Conservation (phyloP, 179 eudicot genomes). For the Spergularia azorica region DNA sequence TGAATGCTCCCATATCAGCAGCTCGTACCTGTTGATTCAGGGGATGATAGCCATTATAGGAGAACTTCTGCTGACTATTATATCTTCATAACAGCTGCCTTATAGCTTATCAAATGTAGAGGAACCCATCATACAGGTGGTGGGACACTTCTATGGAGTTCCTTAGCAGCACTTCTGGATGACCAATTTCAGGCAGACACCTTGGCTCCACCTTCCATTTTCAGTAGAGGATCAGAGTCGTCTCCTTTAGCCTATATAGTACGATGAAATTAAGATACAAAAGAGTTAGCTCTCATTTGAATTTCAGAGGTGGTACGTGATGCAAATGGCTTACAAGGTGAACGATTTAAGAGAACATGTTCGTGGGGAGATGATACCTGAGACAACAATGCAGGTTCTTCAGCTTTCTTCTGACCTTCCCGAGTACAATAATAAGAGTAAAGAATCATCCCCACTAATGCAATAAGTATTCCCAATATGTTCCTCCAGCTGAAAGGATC, state of each 20-base stretch:
- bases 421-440: constrained; percentile 72
- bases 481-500: constrained; percentile 92
- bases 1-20: constrained; percentile 30
- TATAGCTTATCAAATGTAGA: constrained; percentile 14
- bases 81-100: constrained; percentile 29
- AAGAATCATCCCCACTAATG: constrained; percentile 73
- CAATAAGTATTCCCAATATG: constrained; percentile 73
- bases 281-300: constrained; percentile 8
- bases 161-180: constrained; percentile 34
- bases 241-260: constrained; percentile 50
- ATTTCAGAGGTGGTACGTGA: not conserved
- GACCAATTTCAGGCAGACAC: constrained; percentile 32
- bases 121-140: constrained; percentile 17
- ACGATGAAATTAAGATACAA: not conserved
- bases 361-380: constrained; percentile 44
- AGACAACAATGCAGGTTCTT: constrained; percentile 51
- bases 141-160: constrained; percentile 41
- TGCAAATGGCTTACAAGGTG: not conserved
- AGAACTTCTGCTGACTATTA: constrained; percentile 23
- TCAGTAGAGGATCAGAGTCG: constrained; percentile 66
- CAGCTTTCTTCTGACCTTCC: constrained; percentile 66
- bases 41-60: constrained; percentile 21
- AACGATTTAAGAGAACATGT: no score
- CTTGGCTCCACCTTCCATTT: constrained; percentile 57
- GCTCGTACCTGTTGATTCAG: constrained; percentile 30